Evolutionary conservation across 2,329 filamentous ascomycete species (phyloP), one percentile per base, ranked within the genome.

Genomic region (Pseudocercospora crystallina): DNA sequence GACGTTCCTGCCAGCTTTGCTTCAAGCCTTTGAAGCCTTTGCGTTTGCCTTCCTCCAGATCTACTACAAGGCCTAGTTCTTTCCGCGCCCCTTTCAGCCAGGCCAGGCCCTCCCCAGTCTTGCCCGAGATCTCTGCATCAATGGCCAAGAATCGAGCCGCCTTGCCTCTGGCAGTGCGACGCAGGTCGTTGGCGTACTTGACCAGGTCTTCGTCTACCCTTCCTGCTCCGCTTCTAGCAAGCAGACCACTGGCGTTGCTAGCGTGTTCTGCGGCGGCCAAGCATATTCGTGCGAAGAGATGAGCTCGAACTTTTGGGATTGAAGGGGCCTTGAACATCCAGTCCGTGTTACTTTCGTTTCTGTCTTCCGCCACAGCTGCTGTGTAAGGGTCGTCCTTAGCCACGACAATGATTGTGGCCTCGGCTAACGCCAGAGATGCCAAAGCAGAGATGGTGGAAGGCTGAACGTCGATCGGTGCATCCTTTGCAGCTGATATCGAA

Each of bases 241-340:
- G 65, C 43, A 79, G 75, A 0, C 78, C 79, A 33, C 73, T 70
- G 2, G 90, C 89, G 66, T 87, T 85, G 20, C 85, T 82, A 1
- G 91, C 90, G 69, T 97, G 91, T 60, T 96, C 91, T 0, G 88
- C 85, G 0, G 91, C 89, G 0, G 90, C 89, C 9, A 97, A 79
- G 67, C 90, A 97, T 7, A 97, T 76, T 1, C 92, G 80, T 1
- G 90, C 90, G 65, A 95, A 95, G 1, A 99, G 77, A 64, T 95
- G 85, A 8, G 90, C 90, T 40, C 92, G 84, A 13, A 96, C 90
- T 66, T 92, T 91, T 29, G 90, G 87, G 42, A 96, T 89, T 43
- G 90, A 84, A 0, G 92, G 90, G 0, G 90, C 82, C 63, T 87
- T 89, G 69, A 94, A 95, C 90, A 97, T 97, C 92, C 92, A 99